Conservation (phyloP, 352 stramenopile species). For the Pythium oligandrum region DNA sequence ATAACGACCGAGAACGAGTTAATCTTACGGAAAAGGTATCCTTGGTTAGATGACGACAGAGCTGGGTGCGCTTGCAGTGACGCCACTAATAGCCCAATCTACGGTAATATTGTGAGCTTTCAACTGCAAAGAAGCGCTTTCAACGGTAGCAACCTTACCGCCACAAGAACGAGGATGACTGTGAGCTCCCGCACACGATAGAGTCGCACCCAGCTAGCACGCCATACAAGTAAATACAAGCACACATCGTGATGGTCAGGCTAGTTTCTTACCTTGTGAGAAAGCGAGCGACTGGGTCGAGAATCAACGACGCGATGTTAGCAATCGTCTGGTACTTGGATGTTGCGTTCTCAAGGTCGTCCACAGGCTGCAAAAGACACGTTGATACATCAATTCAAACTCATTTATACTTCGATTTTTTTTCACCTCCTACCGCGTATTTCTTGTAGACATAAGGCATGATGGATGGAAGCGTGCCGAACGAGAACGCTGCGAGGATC, state of each 20-base stretch:
- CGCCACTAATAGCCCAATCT: background rate
- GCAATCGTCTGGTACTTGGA: slow-evolving; percentile 50
- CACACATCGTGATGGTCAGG: background rate
- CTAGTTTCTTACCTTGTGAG: slow-evolving; percentile 26
- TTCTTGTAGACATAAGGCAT: slow-evolving; percentile 75
- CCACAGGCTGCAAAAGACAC: slow-evolving; percentile 18
- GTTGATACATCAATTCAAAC: background rate
- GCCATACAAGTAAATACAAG: background rate
- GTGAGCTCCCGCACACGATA: slow-evolving; percentile 45
- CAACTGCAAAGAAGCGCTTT: too few species aligned
- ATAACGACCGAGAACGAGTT: too few species aligned
- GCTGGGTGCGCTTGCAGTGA: background rate
- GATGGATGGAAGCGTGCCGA: slow-evolving; percentile 59
- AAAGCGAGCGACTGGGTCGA: slow-evolving; percentile 42
- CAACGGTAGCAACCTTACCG: too few species aligned
- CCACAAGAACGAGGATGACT: slow-evolving; percentile 14
- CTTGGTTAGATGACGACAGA: background rate
- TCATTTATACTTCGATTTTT: background rate
- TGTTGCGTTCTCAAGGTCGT: slow-evolving; percentile 31
- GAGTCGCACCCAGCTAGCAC: slow-evolving; percentile 32
- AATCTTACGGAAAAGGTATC: background rate
- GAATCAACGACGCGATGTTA: slow-evolving; percentile 43
- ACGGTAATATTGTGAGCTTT: background rate
- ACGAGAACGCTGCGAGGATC: slow-evolving; percentile 52
- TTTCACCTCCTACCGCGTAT: slow-evolving; percentile 35